Evolutionary conservation across 805 yeast genomes (phyloP).

Genomic region (Pichia nanzhaoensis): DNA sequence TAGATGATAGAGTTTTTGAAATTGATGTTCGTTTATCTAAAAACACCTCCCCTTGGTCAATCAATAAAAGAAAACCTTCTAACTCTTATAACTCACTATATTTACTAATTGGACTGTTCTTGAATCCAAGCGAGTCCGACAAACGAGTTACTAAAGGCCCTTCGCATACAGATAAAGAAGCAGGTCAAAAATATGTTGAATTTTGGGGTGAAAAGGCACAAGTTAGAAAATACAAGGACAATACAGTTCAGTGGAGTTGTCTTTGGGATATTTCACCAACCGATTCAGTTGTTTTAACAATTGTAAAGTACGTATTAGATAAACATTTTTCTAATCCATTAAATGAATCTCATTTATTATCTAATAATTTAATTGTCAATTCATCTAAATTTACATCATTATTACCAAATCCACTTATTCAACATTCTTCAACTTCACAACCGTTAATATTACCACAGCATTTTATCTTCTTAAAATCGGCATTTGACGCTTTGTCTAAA

Average conservation of each 20-base stretch:
- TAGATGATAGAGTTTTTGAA: conserved; percentile 43
- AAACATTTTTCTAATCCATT: conserved; percentile 42
- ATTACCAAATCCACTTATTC: conserved; percentile 54
- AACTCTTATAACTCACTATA: conserved; percentile 23
- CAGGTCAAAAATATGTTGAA: conserved; percentile 57
- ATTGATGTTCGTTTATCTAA: conserved; percentile 28
- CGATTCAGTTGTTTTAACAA: conserved; percentile 59
- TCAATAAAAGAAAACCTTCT: conserved; percentile 49
- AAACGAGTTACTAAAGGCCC: conserved; percentile 88
- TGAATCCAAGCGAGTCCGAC: conserved; percentile 70
- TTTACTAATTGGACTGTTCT: conserved; percentile 54
- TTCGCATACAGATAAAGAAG: conserved; percentile 48
- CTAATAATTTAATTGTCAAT: conserved; percentile 33
- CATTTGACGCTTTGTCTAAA: conserved; percentile 48
- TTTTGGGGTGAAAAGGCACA: conserved; percentile 91
- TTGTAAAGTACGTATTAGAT: conserved; percentile 55
- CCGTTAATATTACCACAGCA: conserved; percentile 36
- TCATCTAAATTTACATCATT: conserved; percentile 41
- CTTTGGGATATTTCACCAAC: conserved; percentile 63
- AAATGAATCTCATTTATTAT: conserved; percentile 27
- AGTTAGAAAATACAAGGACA: conserved; percentile 88
- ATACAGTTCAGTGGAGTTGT: conserved; percentile 83
- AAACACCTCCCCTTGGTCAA: conserved; percentile 29
- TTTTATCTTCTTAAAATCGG: conserved; percentile 38
- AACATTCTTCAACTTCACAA: conserved; percentile 48